A percentile compares a stretch with the other conserved stretches of the same genome.
phyloP scores from a whole-genome alignment of 2,329 filamentous ascomycete species.

The Arthrobotrys entomopaga region DNA sequence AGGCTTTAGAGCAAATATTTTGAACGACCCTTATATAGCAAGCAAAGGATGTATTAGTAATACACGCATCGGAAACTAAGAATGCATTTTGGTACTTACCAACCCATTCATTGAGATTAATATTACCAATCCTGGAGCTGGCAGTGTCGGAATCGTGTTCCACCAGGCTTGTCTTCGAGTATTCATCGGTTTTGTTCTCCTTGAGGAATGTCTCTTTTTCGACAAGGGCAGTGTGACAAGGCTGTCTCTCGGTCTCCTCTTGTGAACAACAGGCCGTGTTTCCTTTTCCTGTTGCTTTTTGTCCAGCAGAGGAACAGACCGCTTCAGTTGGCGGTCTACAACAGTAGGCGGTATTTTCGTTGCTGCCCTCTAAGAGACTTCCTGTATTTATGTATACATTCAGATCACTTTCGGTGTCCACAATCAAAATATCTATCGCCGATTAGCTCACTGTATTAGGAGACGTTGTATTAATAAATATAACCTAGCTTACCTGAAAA shows the following conservation, averaged over 20 bases:
- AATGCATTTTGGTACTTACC: slow-evolving; percentile 18
- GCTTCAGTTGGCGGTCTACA: background rate
- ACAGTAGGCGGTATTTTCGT: background rate
- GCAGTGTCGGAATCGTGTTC: background rate
- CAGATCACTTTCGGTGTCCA: slow-evolving; percentile 35
- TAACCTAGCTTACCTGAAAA: slow-evolving; percentile 29
- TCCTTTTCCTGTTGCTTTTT: background rate
- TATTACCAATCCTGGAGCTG: background rate
- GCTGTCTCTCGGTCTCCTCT: background rate
- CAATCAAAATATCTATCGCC: slow-evolving; percentile 16
- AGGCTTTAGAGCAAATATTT: slow-evolving; percentile 39
- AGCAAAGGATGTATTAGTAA: background rate
- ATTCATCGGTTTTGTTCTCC: background rate
- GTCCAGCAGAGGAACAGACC: background rate
- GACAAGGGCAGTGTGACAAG: background rate
- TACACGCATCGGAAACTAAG: background rate
- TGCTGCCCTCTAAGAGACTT: background rate
- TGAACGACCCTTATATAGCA: slow-evolving; percentile 25
- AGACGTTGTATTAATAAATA: background rate
- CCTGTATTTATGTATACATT: slow-evolving; percentile 17
- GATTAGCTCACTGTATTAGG: background rate
- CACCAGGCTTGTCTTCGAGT: background rate
- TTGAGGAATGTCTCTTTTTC: no score
- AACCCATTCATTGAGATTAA: slow-evolving; percentile 43
- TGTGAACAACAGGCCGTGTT: background rate